Evolutionary conservation across 768 basidiomycete genomes (phyloP).

Genomic region (Coprinopsis cinerea): DNA sequence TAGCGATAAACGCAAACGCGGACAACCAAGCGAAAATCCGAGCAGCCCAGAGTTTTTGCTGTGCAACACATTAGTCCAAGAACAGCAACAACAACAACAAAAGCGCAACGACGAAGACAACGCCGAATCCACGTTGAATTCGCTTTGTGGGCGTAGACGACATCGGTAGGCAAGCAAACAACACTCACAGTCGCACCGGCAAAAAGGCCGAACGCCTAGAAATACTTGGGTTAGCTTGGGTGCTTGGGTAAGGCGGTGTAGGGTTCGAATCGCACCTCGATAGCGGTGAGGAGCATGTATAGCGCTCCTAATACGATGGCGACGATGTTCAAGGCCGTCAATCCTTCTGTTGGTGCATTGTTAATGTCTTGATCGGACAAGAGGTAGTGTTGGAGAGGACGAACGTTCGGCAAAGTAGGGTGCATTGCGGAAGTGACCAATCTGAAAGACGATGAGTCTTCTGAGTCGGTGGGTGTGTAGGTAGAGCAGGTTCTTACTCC

Average conservation of each 20-base stretch:
- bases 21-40: constrained; percentile 53
- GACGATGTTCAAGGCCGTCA: constrained; percentile 43
- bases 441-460: constrained; percentile 28
- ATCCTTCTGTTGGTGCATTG: constrained; percentile 25
- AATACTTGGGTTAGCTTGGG: neutral
- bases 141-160: too few species aligned
- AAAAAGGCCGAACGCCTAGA: constrained; percentile 43
- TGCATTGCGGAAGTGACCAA: constrained; percentile 56
- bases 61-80: neutral
- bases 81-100: too few species aligned
- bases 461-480: neutral
- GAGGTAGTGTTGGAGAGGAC: constrained; percentile 17
- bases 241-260: neutral
- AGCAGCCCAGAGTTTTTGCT: constrained; percentile 53
- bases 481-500: constrained; percentile 22
- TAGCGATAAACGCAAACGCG: constrained; percentile 38
- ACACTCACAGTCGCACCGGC: constrained; percentile 46
- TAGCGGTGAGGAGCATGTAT: constrained; percentile 42
- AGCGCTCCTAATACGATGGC: constrained; percentile 56
- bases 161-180: neutral
- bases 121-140: too few species aligned
- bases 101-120: too few species aligned
- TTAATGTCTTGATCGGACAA: neutral
- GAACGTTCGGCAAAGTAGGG: constrained; percentile 41
- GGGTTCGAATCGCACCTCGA: constrained; percentile 33